phyloP scores from a whole-genome alignment of 352 stramenopile genomes.

The Phytophthora boehmeriae region DNA sequence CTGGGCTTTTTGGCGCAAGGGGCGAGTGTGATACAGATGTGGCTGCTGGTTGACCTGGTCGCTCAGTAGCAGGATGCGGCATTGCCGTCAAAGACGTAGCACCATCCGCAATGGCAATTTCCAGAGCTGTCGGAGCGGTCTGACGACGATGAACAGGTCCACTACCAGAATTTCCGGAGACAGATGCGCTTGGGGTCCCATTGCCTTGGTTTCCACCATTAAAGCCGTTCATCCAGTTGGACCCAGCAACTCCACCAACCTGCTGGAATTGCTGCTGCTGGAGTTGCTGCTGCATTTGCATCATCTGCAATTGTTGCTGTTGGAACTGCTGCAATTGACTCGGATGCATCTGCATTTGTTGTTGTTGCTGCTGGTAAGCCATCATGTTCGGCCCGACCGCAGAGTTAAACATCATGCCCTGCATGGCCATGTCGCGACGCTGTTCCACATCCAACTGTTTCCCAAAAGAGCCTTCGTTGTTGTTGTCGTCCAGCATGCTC shows the following conservation, averaged over 20 bases:
- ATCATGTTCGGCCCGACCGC: constrained; percentile 11
- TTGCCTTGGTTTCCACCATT: constrained; percentile 23
- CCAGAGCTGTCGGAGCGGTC: constrained; percentile 21
- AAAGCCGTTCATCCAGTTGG: constrained; percentile 44
- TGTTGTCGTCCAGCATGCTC: constrained; percentile 68
- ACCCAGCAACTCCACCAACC: constrained; percentile 10
- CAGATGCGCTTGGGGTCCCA: constrained; percentile 23
- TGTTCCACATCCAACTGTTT: constrained; percentile 37
- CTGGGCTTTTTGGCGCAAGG: not conserved
- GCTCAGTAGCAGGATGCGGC: constrained; percentile 8
- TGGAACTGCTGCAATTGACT: constrained; percentile 18
- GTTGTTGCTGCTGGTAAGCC: constrained; percentile 29
- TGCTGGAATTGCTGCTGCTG: constrained; percentile 55
- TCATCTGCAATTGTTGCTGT: constrained; percentile 15
- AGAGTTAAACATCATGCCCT: constrained; percentile 27
- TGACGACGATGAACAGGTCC: constrained; percentile 11
- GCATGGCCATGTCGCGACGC: constrained; percentile 21
- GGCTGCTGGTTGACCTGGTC: not conserved
- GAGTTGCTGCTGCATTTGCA: constrained; percentile 17
- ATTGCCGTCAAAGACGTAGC: constrained; percentile 48
- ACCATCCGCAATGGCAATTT: constrained; percentile 37
- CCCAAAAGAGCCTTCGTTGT: constrained; percentile 41
- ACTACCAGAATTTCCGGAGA: constrained; percentile 27
- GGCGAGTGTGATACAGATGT: constrained; percentile 5
- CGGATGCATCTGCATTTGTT: constrained; percentile 26